These are phyloP conservation scores for Euphorbia tirucalli DNA, from an alignment of 345 rosid genomes.

Conservation along the genomic window DNA sequence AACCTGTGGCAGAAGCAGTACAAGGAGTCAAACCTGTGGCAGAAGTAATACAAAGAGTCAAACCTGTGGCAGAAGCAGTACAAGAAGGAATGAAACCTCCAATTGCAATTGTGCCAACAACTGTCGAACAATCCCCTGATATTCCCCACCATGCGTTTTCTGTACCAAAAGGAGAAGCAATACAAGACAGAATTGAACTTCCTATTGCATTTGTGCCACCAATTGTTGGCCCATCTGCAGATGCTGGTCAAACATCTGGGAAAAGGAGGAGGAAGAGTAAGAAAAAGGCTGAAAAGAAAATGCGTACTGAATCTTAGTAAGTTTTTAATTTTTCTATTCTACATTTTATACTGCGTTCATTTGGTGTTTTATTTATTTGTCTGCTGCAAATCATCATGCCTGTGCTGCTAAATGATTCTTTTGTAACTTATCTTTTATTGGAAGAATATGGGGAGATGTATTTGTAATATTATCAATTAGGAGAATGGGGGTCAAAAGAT, in stretches of 20 bases:
- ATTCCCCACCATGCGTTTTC: slow-evolving; percentile 14
- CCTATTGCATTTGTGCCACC: slow-evolving; percentile 30
- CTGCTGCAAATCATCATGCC: background rate
- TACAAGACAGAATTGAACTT: slow-evolving; percentile 8
- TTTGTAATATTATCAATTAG: background rate
- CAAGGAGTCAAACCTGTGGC: background rate
- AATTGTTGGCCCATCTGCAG: background rate
- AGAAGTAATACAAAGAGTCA: too few species aligned
- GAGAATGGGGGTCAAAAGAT: background rate
- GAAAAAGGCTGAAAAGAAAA: slow-evolving; percentile 16
- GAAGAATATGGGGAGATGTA: background rate
- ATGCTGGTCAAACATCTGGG: background rate
- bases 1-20: background rate
- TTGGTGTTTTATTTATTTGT: background rate
- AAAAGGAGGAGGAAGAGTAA: slow-evolving; percentile 20
- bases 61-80: too few species aligned
- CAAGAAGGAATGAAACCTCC: too few species aligned
- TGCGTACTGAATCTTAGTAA: background rate
- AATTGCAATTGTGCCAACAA: too few species aligned
- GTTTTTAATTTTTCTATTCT: background rate
- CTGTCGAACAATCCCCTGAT: background rate
- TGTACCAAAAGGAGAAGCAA: slow-evolving; percentile 15
- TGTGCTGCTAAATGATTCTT: background rate
- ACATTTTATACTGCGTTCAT: background rate
- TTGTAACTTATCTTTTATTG: background rate